Evolutionary conservation across 1,284 basidiomycete genomes (phyloP).

Genomic region (Cerrena zonata): DNA sequence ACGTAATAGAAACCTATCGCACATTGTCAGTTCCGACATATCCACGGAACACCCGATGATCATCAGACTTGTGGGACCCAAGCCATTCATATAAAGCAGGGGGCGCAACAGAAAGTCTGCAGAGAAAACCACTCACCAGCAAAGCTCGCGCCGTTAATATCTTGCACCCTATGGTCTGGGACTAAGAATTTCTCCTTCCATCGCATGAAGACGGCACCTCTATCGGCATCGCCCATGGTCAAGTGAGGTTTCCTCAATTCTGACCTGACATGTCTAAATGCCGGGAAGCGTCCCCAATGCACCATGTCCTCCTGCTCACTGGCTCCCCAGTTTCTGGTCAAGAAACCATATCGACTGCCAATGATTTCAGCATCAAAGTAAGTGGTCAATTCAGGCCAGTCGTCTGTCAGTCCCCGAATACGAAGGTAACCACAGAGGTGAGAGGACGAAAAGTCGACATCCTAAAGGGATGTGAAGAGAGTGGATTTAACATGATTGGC

Average conservation of each 20-base stretch:
- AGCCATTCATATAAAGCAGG: not conserved
- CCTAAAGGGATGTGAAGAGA: constrained; percentile 41
- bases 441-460: constrained; percentile 76
- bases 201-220: constrained; percentile 83
- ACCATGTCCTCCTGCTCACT: constrained; percentile 83
- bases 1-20: constrained; percentile 55
- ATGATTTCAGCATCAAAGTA: constrained; percentile 95
- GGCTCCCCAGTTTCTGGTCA: constrained; percentile 83
- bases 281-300: constrained; percentile 87
- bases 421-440: constrained; percentile 83
- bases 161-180: constrained; percentile 87
- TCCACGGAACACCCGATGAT: not conserved
- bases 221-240: constrained; percentile 69
- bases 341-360: constrained; percentile 78
- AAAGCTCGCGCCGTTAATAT: constrained; percentile 93
- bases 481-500: not conserved
- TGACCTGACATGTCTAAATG: constrained; percentile 74
- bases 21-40: not conserved
- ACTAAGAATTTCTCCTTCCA: constrained; percentile 97
- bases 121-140: constrained; percentile 52
- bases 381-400: constrained; percentile 80
- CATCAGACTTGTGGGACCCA: not conserved
- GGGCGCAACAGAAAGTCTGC: not conserved
- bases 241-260: constrained; percentile 71
- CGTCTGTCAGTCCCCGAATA: constrained; percentile 82